These are phyloP conservation scores for Botrytis fabae DNA, from an alignment of 2,329 filamentous ascomycete species.

Conservation along the genomic window DNA sequence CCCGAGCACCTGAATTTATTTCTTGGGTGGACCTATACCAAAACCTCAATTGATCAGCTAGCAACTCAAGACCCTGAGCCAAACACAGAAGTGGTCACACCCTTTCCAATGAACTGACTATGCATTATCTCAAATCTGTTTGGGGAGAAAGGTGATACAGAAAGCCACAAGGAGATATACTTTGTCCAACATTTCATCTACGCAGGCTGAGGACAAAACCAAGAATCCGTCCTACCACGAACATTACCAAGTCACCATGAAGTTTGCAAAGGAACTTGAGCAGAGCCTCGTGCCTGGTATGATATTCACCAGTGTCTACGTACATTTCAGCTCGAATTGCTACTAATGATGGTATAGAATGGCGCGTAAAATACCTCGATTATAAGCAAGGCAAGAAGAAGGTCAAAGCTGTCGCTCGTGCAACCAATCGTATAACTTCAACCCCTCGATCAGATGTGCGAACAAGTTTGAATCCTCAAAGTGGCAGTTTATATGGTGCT, in stretches of 20 bases:
- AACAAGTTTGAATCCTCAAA: slow-evolving; percentile 25
- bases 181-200: neutral
- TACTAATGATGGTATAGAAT: slow-evolving; percentile 57
- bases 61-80: neutral
- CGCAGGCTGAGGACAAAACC: neutral
- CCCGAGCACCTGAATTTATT: neutral
- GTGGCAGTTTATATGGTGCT: slow-evolving; percentile 33
- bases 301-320: neutral
- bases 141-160: neutral
- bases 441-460: slow-evolving; percentile 46
- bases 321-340: neutral
- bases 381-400: slow-evolving; percentile 97
- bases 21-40: neutral
- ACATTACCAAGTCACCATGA: slow-evolving; percentile 47
- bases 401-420: slow-evolving; percentile 77
- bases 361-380: slow-evolving; percentile 89
- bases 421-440: slow-evolving; percentile 62
- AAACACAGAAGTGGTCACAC: neutral
- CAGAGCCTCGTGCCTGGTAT: slow-evolving; percentile 80
- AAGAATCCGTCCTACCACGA: neutral
- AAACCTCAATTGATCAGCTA: neutral
- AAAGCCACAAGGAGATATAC: neutral
- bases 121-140: neutral
- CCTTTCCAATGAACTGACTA: neutral
- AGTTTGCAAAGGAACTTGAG: slow-evolving; percentile 77